Evolutionary conservation across 495 filamentous ascomycete genomes (phyloP).

Genomic region (Xylaria acuta): DNA sequence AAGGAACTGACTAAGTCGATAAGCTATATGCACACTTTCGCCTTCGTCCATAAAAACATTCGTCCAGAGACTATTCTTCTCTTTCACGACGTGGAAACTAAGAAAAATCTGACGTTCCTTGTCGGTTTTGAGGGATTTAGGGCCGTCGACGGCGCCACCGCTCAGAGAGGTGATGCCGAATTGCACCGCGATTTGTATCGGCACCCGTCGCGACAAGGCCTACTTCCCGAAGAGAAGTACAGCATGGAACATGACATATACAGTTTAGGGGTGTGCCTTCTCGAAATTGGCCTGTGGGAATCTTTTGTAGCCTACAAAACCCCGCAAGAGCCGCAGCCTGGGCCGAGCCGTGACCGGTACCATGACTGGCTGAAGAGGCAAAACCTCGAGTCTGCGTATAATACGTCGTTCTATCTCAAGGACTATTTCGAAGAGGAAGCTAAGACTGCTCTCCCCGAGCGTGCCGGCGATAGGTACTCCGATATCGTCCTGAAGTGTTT

Average conservation of each 20-base stretch:
- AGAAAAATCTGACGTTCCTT: conserved; percentile 39
- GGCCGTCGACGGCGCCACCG: conserved; percentile 42
- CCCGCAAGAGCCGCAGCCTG: too few species aligned
- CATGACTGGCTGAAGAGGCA: too few species aligned
- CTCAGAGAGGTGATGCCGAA: conserved; percentile 44
- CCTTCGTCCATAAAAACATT: conserved; percentile 62
- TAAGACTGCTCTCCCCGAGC: too few species aligned
- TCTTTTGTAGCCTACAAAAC: conserved; percentile 46
- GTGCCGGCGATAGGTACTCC: too few species aligned
- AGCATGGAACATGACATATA: conserved; percentile 69
- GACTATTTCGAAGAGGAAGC: too few species aligned
- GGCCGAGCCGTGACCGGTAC: too few species aligned
- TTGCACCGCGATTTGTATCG: conserved; percentile 61
- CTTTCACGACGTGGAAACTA: too few species aligned
- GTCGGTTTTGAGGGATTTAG: conserved; percentile 56
- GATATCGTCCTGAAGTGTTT: too few species aligned
- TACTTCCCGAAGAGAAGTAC: conserved; percentile 46
- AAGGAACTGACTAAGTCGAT: conserved; percentile 48
- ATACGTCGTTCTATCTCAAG: too few species aligned
- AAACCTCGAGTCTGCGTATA: too few species aligned
- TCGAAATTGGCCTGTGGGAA: conserved; percentile 66
- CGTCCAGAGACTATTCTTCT: conserved; percentile 57
- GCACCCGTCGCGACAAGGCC: conserved; percentile 59
- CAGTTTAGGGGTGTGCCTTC: conserved; percentile 64
- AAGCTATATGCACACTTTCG: conserved; percentile 52